These are phyloP conservation scores for Vitis hybrid DNA, from an alignment of 177 flowering plant species.

Conservation along the genomic window DNA sequence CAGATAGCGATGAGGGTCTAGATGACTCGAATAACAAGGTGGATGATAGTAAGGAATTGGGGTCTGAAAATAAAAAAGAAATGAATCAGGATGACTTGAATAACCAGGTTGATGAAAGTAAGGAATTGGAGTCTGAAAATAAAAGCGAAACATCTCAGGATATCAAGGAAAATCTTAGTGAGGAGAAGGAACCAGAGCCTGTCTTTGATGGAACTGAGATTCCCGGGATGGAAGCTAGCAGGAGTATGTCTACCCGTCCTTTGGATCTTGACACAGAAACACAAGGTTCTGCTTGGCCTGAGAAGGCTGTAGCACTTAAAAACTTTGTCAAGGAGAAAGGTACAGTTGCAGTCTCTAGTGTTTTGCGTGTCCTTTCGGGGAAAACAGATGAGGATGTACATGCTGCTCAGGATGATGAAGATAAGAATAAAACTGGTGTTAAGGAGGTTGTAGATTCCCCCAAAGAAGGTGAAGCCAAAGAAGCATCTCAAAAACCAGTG, in stretches of 20 bases:
- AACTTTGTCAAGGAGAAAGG: constrained; percentile 68
- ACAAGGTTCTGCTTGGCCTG: constrained; percentile 61
- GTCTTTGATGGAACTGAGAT: constrained; percentile 73
- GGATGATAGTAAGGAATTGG: constrained; percentile 12
- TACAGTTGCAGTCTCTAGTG: constrained; percentile 50
- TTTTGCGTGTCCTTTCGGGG: constrained; percentile 73
- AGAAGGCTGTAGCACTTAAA: constrained; percentile 59
- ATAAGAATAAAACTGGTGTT: constrained; percentile 13
- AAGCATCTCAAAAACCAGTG: constrained; percentile 29
- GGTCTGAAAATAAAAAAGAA: constrained; percentile 5
- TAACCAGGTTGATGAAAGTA: constrained; percentile 15
- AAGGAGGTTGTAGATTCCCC: constrained; percentile 29
- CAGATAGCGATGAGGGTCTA: constrained; percentile 9
- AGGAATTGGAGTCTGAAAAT: constrained; percentile 23
- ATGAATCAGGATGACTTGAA: constrained; percentile 13
- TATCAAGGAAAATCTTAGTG: constrained; percentile 28
- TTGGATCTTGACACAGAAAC: constrained; percentile 37
- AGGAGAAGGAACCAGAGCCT: constrained; percentile 49
- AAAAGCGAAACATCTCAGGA: constrained; percentile 20
- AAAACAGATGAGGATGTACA: constrained; percentile 44
- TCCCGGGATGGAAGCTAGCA: constrained; percentile 45
- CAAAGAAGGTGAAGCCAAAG: constrained; percentile 33
- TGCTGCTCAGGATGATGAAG: constrained; percentile 23
- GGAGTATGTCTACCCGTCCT: constrained; percentile 35
- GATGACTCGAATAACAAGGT: constrained; percentile 13